Conservation (phyloP, 106 monocot species). For the Acanthochlamys bracteata region DNA sequence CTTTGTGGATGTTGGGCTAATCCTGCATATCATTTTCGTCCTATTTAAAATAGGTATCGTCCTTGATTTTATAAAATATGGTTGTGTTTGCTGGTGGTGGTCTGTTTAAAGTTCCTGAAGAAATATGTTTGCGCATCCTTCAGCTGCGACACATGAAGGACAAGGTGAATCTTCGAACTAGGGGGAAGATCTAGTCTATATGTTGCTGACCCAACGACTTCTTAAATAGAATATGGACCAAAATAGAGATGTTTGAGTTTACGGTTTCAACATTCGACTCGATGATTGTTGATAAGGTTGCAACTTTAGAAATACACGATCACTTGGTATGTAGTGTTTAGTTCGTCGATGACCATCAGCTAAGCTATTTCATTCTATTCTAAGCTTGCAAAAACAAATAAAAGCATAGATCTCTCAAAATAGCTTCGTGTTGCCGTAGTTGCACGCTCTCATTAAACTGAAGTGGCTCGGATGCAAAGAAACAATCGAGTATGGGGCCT, state of each 20-base stretch:
- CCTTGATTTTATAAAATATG: no score
- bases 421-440: not conserved
- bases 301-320: conserved; percentile 4
- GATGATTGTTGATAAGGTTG: conserved; percentile 7
- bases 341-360: not conserved
- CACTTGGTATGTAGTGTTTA: not conserved
- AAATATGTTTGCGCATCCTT: not conserved
- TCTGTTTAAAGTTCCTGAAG: no score
- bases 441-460: not conserved
- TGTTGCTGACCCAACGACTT: not conserved
- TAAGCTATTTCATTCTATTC: not conserved
- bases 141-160: not conserved
- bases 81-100: no score
- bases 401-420: not conserved
- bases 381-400: not conserved
- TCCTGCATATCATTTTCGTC: no score
- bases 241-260: not conserved
- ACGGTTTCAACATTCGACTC: not conserved
- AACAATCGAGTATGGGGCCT: not conserved
- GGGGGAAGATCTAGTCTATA: not conserved
- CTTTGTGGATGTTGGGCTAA: no score
- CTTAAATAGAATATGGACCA: not conserved
- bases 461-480: not conserved
- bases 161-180: not conserved
- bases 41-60: no score